Conservation (phyloP, 202 grass and related monocot genomes). For the Zizania palustris region DNA sequence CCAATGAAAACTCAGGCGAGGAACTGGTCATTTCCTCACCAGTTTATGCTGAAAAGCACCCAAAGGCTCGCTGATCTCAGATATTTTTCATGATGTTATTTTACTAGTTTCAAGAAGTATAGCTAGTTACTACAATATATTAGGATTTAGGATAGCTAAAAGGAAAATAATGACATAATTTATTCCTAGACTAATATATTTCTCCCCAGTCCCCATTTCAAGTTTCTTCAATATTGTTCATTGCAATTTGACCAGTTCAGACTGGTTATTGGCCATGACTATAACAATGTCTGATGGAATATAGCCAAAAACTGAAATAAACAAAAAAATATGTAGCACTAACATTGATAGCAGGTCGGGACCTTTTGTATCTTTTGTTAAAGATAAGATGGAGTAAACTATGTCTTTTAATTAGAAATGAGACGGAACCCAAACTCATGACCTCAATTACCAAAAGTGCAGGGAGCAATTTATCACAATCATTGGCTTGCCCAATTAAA, state of each 20-base stretch:
- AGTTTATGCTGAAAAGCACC: not conserved
- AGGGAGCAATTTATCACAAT: not conserved
- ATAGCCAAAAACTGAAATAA: too few relatives aligned
- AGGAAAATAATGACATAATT: conserved; percentile 2
- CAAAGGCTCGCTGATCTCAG: not conserved
- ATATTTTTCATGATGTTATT: conserved; percentile 2
- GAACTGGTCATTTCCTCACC: not conserved
- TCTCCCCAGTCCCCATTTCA: not conserved
- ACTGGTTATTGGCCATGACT: too few relatives aligned
- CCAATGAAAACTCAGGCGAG: too few relatives aligned
- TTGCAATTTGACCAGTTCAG: not conserved
- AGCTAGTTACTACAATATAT: conserved; percentile 10
- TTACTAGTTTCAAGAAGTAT: conserved; percentile 7
- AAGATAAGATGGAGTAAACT: not conserved
- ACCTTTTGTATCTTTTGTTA: too few relatives aligned
- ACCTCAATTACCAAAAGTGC: not conserved
- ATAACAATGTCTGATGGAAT: not conserved
- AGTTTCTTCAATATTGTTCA: not conserved
- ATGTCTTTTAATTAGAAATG: not conserved
- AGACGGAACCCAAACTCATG: not conserved
- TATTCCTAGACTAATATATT: not conserved
- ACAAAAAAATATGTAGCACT: too few relatives aligned
- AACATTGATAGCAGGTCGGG: too few relatives aligned
- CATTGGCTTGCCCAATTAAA: not conserved
- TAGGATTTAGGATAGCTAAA: conserved; percentile 1